Base-by-base conservation (phyloP, 805 yeast species). In the Metschnikowia arizonensis region DNA sequence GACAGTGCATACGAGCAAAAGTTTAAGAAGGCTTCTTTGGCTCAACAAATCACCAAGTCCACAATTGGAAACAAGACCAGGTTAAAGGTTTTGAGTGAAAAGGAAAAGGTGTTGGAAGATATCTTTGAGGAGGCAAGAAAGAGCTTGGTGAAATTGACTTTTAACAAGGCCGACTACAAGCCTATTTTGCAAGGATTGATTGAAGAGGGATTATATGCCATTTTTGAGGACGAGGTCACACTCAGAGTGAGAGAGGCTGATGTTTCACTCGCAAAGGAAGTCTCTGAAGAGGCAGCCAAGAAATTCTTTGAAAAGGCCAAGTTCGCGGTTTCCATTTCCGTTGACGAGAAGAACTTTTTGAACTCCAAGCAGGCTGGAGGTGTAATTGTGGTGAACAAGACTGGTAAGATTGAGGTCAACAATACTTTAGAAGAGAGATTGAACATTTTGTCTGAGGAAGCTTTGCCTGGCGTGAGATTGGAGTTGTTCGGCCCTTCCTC, bases 361-460 rank as follows among this genome's bases (percentile, higher is more conserved):
- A 76, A 76, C 53, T 75, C 80, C 36, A 83, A 81, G 40, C 61
- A 73, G 51, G 82, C 91, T 31, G 99, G 99, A 53, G 99, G 99
- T 62, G 88, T 82, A 32, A 66, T 88, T 38, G 75, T 88, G 39
- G 65, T 77, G 45, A 86, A 85, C 62, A 77, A 78, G 30, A 65
- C 78, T 34, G 95, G 95, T 44, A 88, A 85, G 70, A 89, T 93
- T 55, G 90, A 85, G 57, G 88, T 93, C 46, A 77, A 87, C 69
- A 93, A 93, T 74, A 90, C 99, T 39, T 77, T 93, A 60, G 97
- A 89, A 60, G 97, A 90, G 74, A 87, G 99, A 72, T 80, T 93
- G 61, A 78, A 83, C 59, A 69, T 93, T 50, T 76, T 93, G 58
- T 78, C 85, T 31, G 85, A 86, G 63, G 87, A 82, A 59, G 85